phyloP scores from a whole-genome alignment of 805 yeast species.

The Zygosaccharomyces rouxii region DNA sequence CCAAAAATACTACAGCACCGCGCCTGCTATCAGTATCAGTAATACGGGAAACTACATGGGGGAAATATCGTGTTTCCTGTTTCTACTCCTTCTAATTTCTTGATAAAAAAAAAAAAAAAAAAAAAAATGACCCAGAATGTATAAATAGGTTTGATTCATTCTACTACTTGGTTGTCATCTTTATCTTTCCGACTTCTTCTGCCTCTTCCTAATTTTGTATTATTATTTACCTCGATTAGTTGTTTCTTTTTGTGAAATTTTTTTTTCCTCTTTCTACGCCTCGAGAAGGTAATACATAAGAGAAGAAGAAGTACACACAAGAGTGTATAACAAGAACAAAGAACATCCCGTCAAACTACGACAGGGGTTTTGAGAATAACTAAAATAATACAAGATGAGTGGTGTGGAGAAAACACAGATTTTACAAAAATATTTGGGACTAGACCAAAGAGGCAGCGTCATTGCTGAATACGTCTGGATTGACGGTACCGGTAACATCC shows the following conservation, averaged over 20 bases:
- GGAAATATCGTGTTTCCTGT: too few species aligned
- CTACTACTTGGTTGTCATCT: not conserved
- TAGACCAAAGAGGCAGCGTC: slow-evolving; percentile 80
- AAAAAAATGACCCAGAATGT: too few species aligned
- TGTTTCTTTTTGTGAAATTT: slow-evolving; percentile 1
- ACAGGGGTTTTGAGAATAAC: not conserved
- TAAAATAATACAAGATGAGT: slow-evolving; percentile 8
- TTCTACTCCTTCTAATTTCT: too few species aligned
- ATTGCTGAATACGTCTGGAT: slow-evolving; percentile 98
- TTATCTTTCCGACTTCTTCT: not conserved
- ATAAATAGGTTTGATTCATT: not conserved
- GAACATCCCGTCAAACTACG: too few species aligned
- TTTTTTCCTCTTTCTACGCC: not conserved
- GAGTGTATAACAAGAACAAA: too few species aligned
- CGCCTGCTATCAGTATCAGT: too few species aligned
- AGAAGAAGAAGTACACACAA: too few species aligned
- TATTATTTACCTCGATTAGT: slow-evolving; percentile 1
- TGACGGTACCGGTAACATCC: slow-evolving; percentile 83
- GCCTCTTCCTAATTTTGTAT: not conserved
- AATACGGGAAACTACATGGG: too few species aligned
- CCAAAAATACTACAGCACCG: too few species aligned
- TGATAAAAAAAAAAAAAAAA: too few species aligned
- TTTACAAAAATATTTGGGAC: slow-evolving; percentile 73
- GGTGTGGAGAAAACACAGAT: slow-evolving; percentile 62
- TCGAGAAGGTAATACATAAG: not conserved